These are phyloP conservation scores for Gamsiella multidivaricata DNA, from an alignment of 192 early-diverging fungal genomes.

Conservation along the genomic window DNA sequence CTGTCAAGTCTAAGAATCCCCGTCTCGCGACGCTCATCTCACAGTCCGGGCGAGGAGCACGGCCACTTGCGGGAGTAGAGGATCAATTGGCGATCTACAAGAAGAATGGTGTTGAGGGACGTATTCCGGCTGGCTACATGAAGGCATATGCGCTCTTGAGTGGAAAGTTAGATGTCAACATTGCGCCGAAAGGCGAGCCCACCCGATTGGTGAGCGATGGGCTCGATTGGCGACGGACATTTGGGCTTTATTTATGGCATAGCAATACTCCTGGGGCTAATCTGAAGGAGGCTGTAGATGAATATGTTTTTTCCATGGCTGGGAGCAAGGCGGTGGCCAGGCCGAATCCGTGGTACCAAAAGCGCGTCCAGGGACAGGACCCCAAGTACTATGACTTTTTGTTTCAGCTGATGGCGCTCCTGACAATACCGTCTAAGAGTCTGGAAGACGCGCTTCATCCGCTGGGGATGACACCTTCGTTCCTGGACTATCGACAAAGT, in stretches of 20 bases:
- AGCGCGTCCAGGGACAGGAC: not conserved
- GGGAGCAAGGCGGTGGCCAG: constrained; percentile 31
- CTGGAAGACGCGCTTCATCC: constrained; percentile 73
- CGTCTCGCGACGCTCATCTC: constrained; percentile 81
- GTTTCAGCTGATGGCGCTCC: constrained; percentile 81
- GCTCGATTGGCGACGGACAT: constrained; percentile 73
- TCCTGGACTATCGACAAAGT: constrained; percentile 73
- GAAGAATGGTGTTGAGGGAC: constrained; percentile 25
- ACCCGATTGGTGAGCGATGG: constrained; percentile 48
- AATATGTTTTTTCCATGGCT: constrained; percentile 35
- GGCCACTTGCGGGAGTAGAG: constrained; percentile 45
- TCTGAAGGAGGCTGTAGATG: constrained; percentile 40
- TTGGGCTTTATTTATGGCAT: constrained; percentile 75
- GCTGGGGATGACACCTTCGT: constrained; percentile 63
- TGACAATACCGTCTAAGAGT: constrained; percentile 55
- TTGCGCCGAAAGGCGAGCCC: constrained; percentile 29
- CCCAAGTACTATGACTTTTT: constrained; percentile 63
- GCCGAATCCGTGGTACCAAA: constrained; percentile 55
- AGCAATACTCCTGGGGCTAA: constrained; percentile 52
- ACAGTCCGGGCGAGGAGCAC: constrained; percentile 75
- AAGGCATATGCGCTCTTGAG: constrained; percentile 69
- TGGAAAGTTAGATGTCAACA: constrained; percentile 49
- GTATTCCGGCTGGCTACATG: constrained; percentile 43
- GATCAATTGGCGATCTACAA: constrained; percentile 58
- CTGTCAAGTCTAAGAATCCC: constrained; percentile 72